Base-by-base conservation (phyloP, 179 eudicot species). In the Gypsophila paniculata region DNA sequence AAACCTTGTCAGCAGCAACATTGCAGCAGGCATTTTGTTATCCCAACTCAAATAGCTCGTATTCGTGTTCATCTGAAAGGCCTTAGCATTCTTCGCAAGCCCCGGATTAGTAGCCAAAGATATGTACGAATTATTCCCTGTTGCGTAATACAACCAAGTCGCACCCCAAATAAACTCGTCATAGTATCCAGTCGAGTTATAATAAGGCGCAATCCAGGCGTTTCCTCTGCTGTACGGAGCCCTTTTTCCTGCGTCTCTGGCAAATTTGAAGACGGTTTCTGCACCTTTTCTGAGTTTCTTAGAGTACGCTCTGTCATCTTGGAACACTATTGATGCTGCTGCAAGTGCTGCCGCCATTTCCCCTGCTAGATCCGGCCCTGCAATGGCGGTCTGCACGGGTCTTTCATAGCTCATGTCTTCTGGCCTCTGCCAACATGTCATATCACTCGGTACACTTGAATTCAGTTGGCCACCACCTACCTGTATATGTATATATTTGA, bases 301-400 rank as follows among this genome's bases (percentile, higher is more conserved):
- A 0, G 96, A 75, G 75, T 90, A 90, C 15, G 66, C 17, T 0
- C 6, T 66, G 54, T 88, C 58, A 65, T 88, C 93, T 3, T 82
- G 77, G 73, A 91, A 91, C 3, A 89, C 91, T 9, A 93, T 87
- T 53, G 96, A 91, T 38, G 98, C 96, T 0, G 96, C 83, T 34
- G 98, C 92, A 1, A 89, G 52, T 26, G 98, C 97, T 0, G 98
- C 96, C 0, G 96, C 88, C 93, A 89, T 89, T 72, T 91, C 97
- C 0, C 84, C 96, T 0, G 77, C 93, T 0, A 93, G 86, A 39
- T 93, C 97, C 0, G 97, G 76, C 1, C 82, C 93, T 15, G 80
- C 13, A 4, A 1, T 0, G 3, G 85, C 22, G 1, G 76, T 79
- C 69, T 84, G 89, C 62, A 84, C 81, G 0, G 79, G 86, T 1